A percentile compares a stretch with the other conserved stretches of the same genome.
phyloP scores from a whole-genome alignment of 2,329 filamentous ascomycete species.

The Trichoderma sp. region DNA sequence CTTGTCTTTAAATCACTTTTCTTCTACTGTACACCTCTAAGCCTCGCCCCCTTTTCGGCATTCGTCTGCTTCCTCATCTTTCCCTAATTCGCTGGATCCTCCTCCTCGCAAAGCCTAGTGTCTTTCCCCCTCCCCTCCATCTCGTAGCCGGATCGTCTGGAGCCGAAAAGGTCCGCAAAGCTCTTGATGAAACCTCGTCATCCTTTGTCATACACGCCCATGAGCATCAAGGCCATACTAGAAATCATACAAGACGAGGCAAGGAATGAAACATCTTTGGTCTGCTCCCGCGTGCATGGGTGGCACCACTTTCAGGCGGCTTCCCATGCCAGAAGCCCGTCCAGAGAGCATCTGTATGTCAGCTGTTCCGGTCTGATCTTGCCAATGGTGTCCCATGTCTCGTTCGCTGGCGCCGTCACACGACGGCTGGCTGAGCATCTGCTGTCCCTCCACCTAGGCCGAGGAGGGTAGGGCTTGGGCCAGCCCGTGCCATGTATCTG shows the following conservation, averaged over 20 bases:
- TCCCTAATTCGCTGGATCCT: background rate
- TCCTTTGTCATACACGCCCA: constrained; percentile 11
- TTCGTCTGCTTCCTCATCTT: background rate
- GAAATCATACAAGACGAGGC: background rate
- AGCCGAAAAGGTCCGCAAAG: background rate
- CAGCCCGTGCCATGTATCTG: constrained; percentile 15
- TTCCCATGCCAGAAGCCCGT: constrained; percentile 1
- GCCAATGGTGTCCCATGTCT: constrained; percentile 2
- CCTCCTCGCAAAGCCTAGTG: background rate
- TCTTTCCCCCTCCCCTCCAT: background rate
- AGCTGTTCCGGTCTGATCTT: constrained; percentile 6
- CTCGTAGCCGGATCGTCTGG: background rate
- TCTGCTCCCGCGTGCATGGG: background rate
- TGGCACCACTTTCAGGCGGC: background rate
- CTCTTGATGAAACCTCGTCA: constrained; percentile 1
- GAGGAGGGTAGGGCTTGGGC: constrained; percentile 2
- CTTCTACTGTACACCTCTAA: background rate
- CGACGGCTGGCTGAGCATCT: constrained; percentile 17
- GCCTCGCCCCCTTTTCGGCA: background rate
- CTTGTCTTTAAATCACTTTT: background rate
- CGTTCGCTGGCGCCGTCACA: constrained; percentile 6
- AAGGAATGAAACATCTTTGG: background rate
- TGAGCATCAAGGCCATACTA: background rate
- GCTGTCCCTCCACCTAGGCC: constrained; percentile 7
- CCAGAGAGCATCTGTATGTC: constrained; percentile 3